Conservation (phyloP, 2,329 filamentous ascomycete species). For the Polychaeton citri region DNA sequence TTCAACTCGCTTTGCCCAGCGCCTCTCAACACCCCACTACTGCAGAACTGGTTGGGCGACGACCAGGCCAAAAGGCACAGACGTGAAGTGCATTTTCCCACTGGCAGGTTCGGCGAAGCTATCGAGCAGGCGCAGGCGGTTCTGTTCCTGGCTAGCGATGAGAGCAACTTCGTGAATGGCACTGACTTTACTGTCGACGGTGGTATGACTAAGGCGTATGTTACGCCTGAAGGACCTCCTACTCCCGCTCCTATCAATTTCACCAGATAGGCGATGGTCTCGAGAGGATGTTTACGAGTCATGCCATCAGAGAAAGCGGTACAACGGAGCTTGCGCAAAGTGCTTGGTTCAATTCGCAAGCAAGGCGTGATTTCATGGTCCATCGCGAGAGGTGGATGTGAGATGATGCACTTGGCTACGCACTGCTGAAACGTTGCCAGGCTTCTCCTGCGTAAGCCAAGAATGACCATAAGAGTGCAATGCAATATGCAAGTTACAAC, state of each 20-base stretch:
- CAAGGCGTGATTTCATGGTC: no score
- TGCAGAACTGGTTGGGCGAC: conserved; percentile 89
- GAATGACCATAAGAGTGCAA: no score
- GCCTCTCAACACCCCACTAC: conserved; percentile 77
- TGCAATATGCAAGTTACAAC: no score
- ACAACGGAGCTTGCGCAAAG: no score
- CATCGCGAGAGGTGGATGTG: no score
- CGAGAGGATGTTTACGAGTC: no score
- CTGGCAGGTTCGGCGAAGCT: conserved; percentile 81
- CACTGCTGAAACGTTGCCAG: no score
- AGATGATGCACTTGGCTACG: no score
- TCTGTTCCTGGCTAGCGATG: conserved; percentile 74
- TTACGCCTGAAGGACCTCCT: conserved; percentile 46
- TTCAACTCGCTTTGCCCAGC: conserved; percentile 89
- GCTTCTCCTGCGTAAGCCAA: no score
- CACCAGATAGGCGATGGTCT: no score
- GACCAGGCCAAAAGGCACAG: conserved; percentile 68
- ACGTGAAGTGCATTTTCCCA: conserved; percentile 81
- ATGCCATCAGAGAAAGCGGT: no score
- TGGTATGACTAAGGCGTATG: conserved; percentile 87
- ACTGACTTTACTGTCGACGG: conserved; percentile 92
- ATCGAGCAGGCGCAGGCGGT: conserved; percentile 86
- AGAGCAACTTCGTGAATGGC: conserved; percentile 80
- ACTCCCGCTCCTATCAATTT: conserved; percentile 34
- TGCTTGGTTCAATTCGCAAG: no score